phyloP scores from a whole-genome alignment of 805 yeast species.

The Saccharomycopsis lassenensis region DNA sequence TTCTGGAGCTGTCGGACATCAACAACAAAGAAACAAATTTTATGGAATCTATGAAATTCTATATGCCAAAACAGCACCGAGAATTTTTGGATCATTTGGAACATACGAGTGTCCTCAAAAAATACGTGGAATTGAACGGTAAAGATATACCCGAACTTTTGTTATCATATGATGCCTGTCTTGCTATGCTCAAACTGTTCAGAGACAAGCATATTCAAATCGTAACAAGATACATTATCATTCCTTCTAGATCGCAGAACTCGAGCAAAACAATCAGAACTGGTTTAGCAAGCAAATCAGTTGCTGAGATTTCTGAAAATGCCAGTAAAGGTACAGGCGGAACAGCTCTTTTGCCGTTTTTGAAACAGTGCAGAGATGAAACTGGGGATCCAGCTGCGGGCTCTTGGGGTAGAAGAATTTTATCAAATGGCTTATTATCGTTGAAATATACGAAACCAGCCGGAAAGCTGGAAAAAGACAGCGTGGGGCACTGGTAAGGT shows the following conservation, averaged over 20 bases:
- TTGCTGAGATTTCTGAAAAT: constrained; percentile 26
- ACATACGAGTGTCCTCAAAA: constrained; percentile 44
- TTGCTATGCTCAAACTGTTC: constrained; percentile 79
- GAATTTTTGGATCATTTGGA: constrained; percentile 55
- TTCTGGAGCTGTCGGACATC: constrained; percentile 16
- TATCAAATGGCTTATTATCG: constrained; percentile 39
- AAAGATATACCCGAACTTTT: constrained; percentile 42
- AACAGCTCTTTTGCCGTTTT: constrained; percentile 78
- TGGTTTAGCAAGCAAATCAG: constrained; percentile 38
- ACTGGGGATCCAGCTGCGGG: constrained; percentile 93
- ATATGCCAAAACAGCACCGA: constrained; percentile 85
- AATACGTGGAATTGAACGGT: constrained; percentile 41
- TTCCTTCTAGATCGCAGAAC: constrained; percentile 63
- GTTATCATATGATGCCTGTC: constrained; percentile 74
- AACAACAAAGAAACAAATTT: constrained; percentile 34
- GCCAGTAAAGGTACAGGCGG: constrained; percentile 88
- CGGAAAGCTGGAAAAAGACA: background rate
- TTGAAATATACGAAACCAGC: constrained; percentile 18
- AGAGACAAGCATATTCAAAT: constrained; percentile 91
- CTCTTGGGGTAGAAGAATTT: constrained; percentile 72
- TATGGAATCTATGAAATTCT: constrained; percentile 72
- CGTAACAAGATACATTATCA: constrained; percentile 74
- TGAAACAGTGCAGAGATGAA: constrained; percentile 93
- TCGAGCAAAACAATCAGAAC: constrained; percentile 50
- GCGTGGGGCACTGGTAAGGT: constrained; percentile 4